Evolutionary conservation across 495 filamentous ascomycete genomes (phyloP), one percentile per base, ranked within the genome.

Genomic region (Xanthoparmelia taractica): DNA sequence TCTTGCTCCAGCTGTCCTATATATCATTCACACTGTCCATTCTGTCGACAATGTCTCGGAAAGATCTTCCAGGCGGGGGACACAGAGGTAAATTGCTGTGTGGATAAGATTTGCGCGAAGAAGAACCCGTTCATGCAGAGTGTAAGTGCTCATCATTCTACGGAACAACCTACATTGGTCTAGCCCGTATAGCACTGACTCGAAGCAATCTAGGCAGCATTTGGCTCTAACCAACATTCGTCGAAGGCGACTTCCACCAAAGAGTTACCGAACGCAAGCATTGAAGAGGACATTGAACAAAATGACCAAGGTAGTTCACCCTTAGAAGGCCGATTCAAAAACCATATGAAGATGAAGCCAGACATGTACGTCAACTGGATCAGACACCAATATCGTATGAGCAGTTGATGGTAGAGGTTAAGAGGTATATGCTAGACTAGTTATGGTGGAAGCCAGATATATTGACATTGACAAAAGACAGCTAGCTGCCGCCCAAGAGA

Each of bases 351-450:
- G 41, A 45, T 45, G 41, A 36, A 68, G 5, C 61, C 69, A 33
- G 65, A 69, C 31, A 76, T 79, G 70, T 78, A 13, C 70, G 69
- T 38, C 85, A 89, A 67, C 84, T 80, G n/a, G 82, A 87, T 58
- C 86, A 85, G n/a, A 73, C 83, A 54, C 79, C 84, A 17, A 89
- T 92, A 41, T 86, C 85, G 15, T 83, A 90, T 63, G 87, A 90
- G 20, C 85, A 92, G 70, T 78, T 92, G 8, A 80, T 85, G n/a
- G 63, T 69, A 6, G 76, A 77, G 63, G 69, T 70, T 20, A 80
- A 80, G 67, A 73, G 73, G 76, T 80, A 33, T 80, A 81, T 64
- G 75, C 71, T 34, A 77, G 75, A 8, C 67, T 82, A 10, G 74
- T 76, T 20, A 78, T 80, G 72, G 77, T 80, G 0, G 79, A 81